Evolutionary conservation across 129 eudicot genomes (phyloP).

Genomic region (Flaveria sonorensis): DNA sequence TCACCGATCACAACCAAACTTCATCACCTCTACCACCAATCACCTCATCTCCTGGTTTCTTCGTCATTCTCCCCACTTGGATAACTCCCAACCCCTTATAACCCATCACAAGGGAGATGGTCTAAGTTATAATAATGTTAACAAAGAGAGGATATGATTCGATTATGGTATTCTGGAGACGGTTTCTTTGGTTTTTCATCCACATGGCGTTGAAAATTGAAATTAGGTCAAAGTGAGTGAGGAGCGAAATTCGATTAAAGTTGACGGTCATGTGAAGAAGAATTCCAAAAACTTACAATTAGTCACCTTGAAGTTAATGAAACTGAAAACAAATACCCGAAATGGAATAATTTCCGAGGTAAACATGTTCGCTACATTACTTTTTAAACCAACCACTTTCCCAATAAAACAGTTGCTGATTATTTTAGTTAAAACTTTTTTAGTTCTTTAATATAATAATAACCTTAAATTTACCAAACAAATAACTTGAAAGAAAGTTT

Average conservation of each 20-base stretch:
- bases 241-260: slow-evolving; percentile 3
- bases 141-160: background rate
- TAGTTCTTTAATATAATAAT: no score
- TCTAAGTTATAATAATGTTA: background rate
- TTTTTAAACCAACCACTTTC: background rate
- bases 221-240: slow-evolving; percentile 25
- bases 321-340: background rate
- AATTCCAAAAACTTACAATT: background rate
- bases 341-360: slow-evolving; percentile 17
- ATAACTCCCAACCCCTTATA: no score
- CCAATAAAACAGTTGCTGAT: slow-evolving; percentile 24
- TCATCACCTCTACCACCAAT: no score
- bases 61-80: no score
- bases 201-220: slow-evolving; percentile 35
- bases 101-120: no score
- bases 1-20: no score
- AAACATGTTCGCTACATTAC: slow-evolving; percentile 23
- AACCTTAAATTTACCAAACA: background rate
- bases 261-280: slow-evolving; percentile 2
- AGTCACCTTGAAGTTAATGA: slow-evolving; percentile 5
- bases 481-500: no score
- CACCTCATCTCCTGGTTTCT: no score
- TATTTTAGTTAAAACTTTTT: background rate
- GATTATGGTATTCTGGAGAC: slow-evolving; percentile 30
- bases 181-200: slow-evolving; percentile 30